phyloP scores from a whole-genome alignment of 768 basidiomycete genomes.

The Phallus indusiatus region DNA sequence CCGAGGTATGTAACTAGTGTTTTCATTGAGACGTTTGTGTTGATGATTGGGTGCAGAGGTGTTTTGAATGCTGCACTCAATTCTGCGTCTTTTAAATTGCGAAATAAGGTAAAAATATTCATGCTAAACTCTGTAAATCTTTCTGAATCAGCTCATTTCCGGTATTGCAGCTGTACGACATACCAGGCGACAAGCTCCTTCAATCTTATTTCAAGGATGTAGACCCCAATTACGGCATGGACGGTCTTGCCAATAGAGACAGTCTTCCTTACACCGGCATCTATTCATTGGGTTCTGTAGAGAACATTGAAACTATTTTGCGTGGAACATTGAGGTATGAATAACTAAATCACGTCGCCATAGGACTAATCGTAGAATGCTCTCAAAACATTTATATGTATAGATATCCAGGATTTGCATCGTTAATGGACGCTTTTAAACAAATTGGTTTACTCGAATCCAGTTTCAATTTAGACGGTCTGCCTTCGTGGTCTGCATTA shows the following conservation, averaged over 20 bases:
- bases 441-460: constrained; percentile 57
- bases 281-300: constrained; percentile 44
- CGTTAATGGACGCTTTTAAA: constrained; percentile 64
- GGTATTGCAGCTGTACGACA: constrained; percentile 31
- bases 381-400: neutral
- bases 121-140: neutral
- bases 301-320: constrained; percentile 52
- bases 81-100: constrained; percentile 53
- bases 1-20: constrained; percentile 29
- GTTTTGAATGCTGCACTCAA: constrained; percentile 77
- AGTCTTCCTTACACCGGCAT: constrained; percentile 59
- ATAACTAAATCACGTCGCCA: neutral
- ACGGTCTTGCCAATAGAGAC: constrained; percentile 82
- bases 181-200: constrained; percentile 48
- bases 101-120: constrained; percentile 35
- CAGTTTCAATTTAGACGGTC: constrained; percentile 18
- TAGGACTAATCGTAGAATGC: no score
- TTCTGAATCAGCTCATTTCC: neutral
- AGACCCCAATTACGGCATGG: constrained; percentile 58
- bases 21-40: neutral
- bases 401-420: constrained; percentile 79
- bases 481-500: constrained; percentile 27
- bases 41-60: constrained; percentile 30
- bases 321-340: constrained; percentile 75
- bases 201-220: constrained; percentile 53